Evolutionary conservation across 2,329 filamentous ascomycete species (phyloP).

Genomic region (Phialophora tarda): DNA sequence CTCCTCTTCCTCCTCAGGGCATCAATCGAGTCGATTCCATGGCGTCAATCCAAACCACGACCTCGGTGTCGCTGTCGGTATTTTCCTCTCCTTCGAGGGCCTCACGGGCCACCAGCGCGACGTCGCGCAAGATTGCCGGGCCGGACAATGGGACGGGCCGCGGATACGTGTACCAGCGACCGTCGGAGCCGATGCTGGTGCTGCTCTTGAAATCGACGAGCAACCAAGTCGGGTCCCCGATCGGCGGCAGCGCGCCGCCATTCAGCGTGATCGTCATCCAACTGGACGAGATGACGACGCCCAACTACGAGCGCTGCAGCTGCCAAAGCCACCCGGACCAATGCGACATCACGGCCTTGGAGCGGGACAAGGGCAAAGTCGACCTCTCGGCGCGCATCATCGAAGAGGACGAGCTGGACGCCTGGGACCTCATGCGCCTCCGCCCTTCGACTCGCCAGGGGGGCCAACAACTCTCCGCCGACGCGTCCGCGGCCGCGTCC

Average conservation of each 20-base stretch:
- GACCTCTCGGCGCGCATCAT: conserved; percentile 2
- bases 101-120: background rate
- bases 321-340: conserved; percentile 3
- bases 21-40: conserved; percentile 2
- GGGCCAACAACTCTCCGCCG: background rate
- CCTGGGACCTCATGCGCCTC: conserved; percentile 8
- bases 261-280: conserved; percentile 4
- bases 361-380: background rate
- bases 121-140: background rate
- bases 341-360: conserved; percentile 2
- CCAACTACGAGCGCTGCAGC: conserved; percentile 5
- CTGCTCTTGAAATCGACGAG: background rate
- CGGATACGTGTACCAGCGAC: background rate
- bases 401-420: background rate
- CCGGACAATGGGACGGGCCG: background rate
- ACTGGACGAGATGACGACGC: conserved; percentile 2
- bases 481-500: background rate
- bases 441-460: background rate
- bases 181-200: background rate
- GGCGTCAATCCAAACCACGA: background rate
- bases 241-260: background rate
- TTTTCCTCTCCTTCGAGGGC: background rate
- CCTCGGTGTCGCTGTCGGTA: background rate
- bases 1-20: background rate
- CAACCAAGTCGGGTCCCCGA: background rate